phyloP scores from a whole-genome alignment of 495 filamentous ascomycete genomes.

The Aspergillus cristatus region DNA sequence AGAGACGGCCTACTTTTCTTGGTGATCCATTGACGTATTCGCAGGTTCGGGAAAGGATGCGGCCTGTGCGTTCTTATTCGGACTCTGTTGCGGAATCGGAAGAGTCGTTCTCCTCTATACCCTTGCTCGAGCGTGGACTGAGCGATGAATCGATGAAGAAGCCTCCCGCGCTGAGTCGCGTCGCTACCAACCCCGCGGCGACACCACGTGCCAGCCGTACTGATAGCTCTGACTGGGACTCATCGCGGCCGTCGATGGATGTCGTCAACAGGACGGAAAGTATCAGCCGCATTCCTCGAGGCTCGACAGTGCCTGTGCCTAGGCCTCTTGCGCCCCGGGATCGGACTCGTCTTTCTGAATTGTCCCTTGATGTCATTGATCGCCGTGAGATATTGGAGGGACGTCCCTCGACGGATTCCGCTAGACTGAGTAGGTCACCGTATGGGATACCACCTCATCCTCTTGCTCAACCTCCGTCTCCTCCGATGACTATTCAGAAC shows the following conservation, averaged over 20 bases:
- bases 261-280: constrained; percentile 53
- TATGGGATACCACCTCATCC: constrained; percentile 55
- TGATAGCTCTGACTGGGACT: constrained; percentile 26
- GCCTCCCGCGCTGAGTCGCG: constrained; percentile 11
- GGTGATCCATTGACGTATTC: constrained; percentile 22
- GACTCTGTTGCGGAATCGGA: constrained; percentile 44
- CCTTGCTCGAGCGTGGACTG: constrained; percentile 64
- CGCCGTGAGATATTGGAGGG: constrained; percentile 34
- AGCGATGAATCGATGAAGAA: constrained; percentile 48
- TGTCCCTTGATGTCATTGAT: constrained; percentile 60
- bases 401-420: constrained; percentile 22
- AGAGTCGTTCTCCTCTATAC: constrained; percentile 68
- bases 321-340: constrained; percentile 45
- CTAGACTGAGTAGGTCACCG: constrained; percentile 31
- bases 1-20: constrained; percentile 17
- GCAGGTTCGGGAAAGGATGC: constrained; percentile 19
- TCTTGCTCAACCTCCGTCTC: constrained; percentile 64
- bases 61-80: constrained; percentile 27
- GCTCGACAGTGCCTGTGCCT: constrained; percentile 28
- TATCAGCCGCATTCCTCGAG: constrained; percentile 41
- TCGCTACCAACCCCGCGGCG: neutral
- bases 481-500: constrained; percentile 64
- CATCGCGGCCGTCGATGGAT: constrained; percentile 41
- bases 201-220: constrained; percentile 11
- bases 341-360: constrained; percentile 74